Evolutionary conservation across 2,329 filamentous ascomycete species (phyloP), one percentile per base, ranked within the genome.

Genomic region (Cladorrhinum sp.): DNA sequence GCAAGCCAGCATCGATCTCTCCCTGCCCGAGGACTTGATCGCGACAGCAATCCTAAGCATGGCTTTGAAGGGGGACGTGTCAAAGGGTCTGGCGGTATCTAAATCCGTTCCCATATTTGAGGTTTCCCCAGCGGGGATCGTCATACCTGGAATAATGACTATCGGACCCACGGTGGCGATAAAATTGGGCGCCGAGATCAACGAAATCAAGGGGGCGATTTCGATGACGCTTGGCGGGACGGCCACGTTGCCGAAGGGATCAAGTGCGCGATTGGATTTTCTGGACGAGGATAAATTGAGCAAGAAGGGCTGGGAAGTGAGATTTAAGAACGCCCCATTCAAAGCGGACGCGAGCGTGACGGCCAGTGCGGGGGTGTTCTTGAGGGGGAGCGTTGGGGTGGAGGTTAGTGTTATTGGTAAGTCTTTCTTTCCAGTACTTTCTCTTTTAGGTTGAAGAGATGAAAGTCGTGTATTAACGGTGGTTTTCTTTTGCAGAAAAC

Each of bases 381-480:
- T 64, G 32, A 59, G 50, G 36, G 59, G 59, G 1, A 55, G 36
- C 5, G 25, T 64, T 9, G 62, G 62, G 27, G 12, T 64, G 24
- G 62, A 64, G 32, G 48, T 64, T 27, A 61, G 56, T 22, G 62
- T 53, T 36, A 20, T 64, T 23, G 61, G 61, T 60, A 38, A 59
- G 53, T 59, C 2, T 41, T 25, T 12, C 4, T 38, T 22, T 41
- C 36, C 29, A 6, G 29, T 13, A 13, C 29, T 29, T 29, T 29
- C 25, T 29, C 10, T 10, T 29, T 29, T 29, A n/a, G 29, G 29
- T 6, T 6, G 29, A 32, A 32, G 29, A 13, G 13, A 13, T 32
- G 13, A 32, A 32, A 6, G 29, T 7, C 29, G 29, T 7, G 13
- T 7, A 32, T 7, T 32, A 13, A 32, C 6, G 13, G 13, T 32